Percentiles rank a stretch among this genome's conserved stretches.
phyloP scores from a whole-genome alignment of 495 filamentous ascomycete genomes.

The Aspergillus egyptiacus region DNA sequence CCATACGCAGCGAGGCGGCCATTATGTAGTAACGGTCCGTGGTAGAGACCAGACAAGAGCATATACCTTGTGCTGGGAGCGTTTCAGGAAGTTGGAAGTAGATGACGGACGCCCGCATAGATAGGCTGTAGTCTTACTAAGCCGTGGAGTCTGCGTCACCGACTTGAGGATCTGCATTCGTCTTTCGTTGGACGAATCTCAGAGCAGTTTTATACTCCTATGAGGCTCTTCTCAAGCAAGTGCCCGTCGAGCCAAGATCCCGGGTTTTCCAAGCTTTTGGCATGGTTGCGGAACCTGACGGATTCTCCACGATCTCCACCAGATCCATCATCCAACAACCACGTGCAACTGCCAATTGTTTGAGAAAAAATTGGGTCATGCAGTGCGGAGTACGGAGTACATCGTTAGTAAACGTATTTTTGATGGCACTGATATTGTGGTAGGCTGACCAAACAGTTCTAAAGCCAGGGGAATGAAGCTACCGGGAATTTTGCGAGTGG shows the following conservation, averaged over 20 bases:
- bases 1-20: too few species aligned
- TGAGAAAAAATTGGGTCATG: too few species aligned
- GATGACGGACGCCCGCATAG: background rate
- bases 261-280: background rate
- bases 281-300: conserved; percentile 2
- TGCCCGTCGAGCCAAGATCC: background rate
- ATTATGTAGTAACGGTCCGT: too few species aligned
- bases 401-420: background rate
- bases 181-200: background rate
- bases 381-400: background rate
- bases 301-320: conserved; percentile 1
- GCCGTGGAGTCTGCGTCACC: background rate
- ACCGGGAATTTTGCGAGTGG: too few species aligned
- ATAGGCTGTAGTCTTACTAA: background rate
- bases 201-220: background rate
- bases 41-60: too few species aligned
- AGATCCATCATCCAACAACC: background rate
- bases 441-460: background rate
- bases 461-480: too few species aligned
- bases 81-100: background rate
- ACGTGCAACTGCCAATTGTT: background rate
- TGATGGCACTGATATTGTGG: background rate
- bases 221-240: conserved; percentile 1
- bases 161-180: background rate
- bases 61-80: background rate